These are phyloP conservation scores for Taxillus chinensis DNA, from an alignment of 164 flowering plant species.

Conservation along the genomic window DNA sequence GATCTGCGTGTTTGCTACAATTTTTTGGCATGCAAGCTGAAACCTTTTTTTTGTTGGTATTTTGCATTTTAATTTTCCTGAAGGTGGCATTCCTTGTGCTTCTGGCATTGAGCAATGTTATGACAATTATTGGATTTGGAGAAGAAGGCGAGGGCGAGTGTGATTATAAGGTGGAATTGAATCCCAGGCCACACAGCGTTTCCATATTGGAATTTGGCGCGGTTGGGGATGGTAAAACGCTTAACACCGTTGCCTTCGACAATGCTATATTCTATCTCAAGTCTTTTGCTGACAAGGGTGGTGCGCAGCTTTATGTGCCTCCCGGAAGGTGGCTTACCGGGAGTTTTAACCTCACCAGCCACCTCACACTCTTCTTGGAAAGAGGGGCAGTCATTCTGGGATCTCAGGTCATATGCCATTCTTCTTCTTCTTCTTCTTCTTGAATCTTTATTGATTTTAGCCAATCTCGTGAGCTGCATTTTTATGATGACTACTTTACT, in stretches of 20 bases:
- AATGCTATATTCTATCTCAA: conserved; percentile 89
- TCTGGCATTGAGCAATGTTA: conserved; percentile 36
- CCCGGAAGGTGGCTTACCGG: conserved; percentile 90
- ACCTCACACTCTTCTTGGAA: conserved; percentile 87
- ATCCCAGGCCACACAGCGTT: conserved; percentile 86
- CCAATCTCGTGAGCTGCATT: no score
- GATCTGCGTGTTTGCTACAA: no score
- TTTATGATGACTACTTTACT: not conserved
- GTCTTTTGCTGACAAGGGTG: conserved; percentile 92
- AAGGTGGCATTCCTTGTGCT: conserved; percentile 56
- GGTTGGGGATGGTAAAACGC: conserved; percentile 87
- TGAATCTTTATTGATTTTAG: no score
- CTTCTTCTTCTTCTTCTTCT: no score
- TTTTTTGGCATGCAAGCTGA: no score
- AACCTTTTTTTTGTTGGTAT: not conserved
- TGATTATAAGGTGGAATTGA: conserved; percentile 26
- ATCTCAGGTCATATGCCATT: conserved; percentile 43
- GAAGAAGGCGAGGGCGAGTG: conserved; percentile 25
- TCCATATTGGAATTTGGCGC: conserved; percentile 92
- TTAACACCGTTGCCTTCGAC: conserved; percentile 85
- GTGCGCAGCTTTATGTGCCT: conserved; percentile 92
- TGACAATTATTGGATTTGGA: conserved; percentile 18
- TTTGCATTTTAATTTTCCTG: not conserved
- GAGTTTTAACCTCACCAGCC: conserved; percentile 86
- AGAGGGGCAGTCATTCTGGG: conserved; percentile 78